A percentile compares a stretch with the other conserved stretches of the same genome.
phyloP scores from a whole-genome alignment of 257 asterid genomes.

The Echium plantagineum region DNA sequence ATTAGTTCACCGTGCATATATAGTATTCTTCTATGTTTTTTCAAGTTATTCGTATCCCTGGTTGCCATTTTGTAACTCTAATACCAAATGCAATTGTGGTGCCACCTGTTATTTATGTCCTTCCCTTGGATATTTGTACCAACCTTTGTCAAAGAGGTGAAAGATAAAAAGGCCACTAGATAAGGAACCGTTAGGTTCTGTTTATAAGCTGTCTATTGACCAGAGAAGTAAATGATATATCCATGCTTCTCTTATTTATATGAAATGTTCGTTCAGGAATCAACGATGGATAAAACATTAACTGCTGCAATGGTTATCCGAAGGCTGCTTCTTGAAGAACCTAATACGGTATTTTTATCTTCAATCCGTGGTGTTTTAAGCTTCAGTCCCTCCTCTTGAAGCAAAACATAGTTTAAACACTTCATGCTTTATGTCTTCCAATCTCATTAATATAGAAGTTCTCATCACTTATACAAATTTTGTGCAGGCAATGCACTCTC shows the following conservation, averaged over 20 bases:
- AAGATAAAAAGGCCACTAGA: background rate
- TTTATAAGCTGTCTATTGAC: background rate
- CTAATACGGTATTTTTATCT: conserved; percentile 48
- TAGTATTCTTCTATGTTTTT: background rate
- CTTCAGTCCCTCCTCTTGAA: background rate
- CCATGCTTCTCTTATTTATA: background rate
- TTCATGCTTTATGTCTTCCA: background rate
- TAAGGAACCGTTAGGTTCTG: background rate
- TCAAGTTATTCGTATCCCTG: background rate
- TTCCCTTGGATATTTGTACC: background rate
- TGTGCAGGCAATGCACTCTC: conserved; percentile 56
- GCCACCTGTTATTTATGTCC: too few relatives aligned
- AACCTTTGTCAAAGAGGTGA: background rate
- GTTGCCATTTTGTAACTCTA: background rate
- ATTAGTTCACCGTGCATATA: too few relatives aligned
- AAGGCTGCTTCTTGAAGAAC: conserved; percentile 95
- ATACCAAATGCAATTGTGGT: background rate
- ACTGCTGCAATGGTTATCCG: conserved; percentile 70
- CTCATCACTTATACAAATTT: conserved; percentile 11
- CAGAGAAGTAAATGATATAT: background rate
- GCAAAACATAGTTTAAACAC: background rate
- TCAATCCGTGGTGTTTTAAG: background rate
- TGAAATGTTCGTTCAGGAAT: conserved; percentile 31
- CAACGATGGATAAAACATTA: conserved; percentile 64
- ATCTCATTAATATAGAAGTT: background rate